Evolutionary conservation across 306 rosid genomes (phyloP), one percentile per base, ranked within the genome.

Genomic region (Citrullus mucosospermus): DNA sequence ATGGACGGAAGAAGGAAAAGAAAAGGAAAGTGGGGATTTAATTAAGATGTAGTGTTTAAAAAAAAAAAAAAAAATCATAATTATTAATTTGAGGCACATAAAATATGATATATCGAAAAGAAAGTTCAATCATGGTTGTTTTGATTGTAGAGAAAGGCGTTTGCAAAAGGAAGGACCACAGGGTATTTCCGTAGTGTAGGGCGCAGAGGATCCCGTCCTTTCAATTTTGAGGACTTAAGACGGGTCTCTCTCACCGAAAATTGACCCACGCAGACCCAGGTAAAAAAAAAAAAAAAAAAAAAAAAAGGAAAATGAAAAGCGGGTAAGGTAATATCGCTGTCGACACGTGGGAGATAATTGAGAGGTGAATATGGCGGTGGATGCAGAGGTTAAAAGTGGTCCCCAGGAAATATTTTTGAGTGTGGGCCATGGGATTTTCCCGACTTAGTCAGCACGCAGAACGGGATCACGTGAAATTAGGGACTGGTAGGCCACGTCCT

Each of bases 271-370:
- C 56, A 51, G 44, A 55, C 62, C n/a, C 56, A 51, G 44, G 44
- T 25, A 25, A 25, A 25, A 25, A 25, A 25, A 25, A 25, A 25
- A 25, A 25, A 25, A 25, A 25, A 25, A 25, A 25, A 25, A 25
- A 25, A 1, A 25, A 25, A 25, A 25, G 1, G 13, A 46, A 22
- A 14, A 44, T 6, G 20, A 57, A 54, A 50, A 7, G 4, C 0
- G 58, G 56, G 86, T 43, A 6, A 30, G 56, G 86, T 43, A 6
- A 30, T 6, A 75, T 84, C 81, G 73, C 25, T 80, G 63, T 78
- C 82, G 82, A 78, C 88, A 84, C 86, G 86, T 80, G 88, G 83
- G 83, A 61, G 75, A 43, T 54, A 68, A 78, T 32, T 76, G 77
- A 82, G 80, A 48, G 78, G 83, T 82, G 84, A 84, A 78, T 43